Conservation (phyloP, 2,329 filamentous ascomycete genomes). For the Penicillium rolfsii region DNA sequence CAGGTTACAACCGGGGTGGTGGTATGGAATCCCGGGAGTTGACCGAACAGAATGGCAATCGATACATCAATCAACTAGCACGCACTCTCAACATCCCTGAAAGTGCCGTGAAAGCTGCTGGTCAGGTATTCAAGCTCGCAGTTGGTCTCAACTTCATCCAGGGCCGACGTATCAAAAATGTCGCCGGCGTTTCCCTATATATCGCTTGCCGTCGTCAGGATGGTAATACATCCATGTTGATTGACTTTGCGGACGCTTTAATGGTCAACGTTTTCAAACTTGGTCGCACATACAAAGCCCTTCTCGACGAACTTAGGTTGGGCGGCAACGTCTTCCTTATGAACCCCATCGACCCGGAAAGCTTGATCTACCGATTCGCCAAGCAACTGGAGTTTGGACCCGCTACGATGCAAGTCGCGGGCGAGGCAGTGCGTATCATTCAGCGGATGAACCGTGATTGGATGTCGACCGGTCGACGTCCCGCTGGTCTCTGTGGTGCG, state of each 20-base stretch:
- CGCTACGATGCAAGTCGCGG: constrained; percentile 79
- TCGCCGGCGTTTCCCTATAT: constrained; percentile 90
- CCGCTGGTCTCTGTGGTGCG: constrained; percentile 90
- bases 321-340: constrained; percentile 66
- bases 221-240: constrained; percentile 86
- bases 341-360: constrained; percentile 80
- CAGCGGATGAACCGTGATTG: constrained; percentile 95
- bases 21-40: constrained; percentile 55
- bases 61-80: constrained; percentile 48
- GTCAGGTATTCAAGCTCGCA: constrained; percentile 76
- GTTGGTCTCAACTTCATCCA: constrained; percentile 78
- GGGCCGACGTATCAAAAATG: constrained; percentile 80
- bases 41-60: constrained; percentile 50
- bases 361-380: constrained; percentile 88
- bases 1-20: constrained; percentile 52
- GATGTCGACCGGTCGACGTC: constrained; percentile 93
- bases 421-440: constrained; percentile 84
- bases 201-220: constrained; percentile 79
- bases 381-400: constrained; percentile 88
- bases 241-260: constrained; percentile 89
- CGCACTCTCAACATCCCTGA: constrained; percentile 55
- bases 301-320: constrained; percentile 64
- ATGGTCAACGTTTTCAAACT: constrained; percentile 88
- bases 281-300: constrained; percentile 83
- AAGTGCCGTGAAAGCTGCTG: constrained; percentile 65